These are phyloP conservation scores for Darksidea phi DNA, from an alignment of 495 filamentous ascomycete genomes.

Conservation along the genomic window DNA sequence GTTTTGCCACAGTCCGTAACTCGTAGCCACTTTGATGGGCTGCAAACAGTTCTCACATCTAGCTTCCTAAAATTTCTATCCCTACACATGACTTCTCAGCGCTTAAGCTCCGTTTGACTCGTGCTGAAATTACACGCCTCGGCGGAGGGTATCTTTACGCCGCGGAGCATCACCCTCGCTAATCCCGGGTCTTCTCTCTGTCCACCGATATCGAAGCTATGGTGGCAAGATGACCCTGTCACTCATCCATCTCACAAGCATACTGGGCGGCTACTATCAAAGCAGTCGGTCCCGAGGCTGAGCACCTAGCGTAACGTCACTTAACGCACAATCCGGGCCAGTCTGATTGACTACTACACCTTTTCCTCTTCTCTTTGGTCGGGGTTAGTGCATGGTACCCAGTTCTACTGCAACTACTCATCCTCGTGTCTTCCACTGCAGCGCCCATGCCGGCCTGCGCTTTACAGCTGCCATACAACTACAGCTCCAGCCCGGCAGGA, in stretches of 20 bases:
- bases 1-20: constrained; percentile 25
- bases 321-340: constrained; percentile 18
- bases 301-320: constrained; percentile 33
- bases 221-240: constrained; percentile 17
- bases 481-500: constrained; percentile 13
- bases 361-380: constrained; percentile 24
- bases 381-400: constrained; percentile 15
- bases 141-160: neutral
- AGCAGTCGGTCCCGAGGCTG: constrained; percentile 24
- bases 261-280: constrained; percentile 1
- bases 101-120: no score
- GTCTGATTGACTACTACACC: constrained; percentile 17
- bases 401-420: constrained; percentile 19
- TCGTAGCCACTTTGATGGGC: neutral
- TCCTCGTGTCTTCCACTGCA: constrained; percentile 1
- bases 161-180: constrained; percentile 3
- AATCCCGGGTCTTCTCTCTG: neutral
- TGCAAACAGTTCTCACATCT: neutral
- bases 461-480: constrained; percentile 22
- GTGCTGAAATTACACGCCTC: no score
- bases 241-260: constrained; percentile 11
- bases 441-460: constrained; percentile 12
- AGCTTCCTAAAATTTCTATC: constrained; percentile 7
- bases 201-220: constrained; percentile 25
- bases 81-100: no score